Percentiles rank a stretch among this genome's conserved stretches.
phyloP scores from a whole-genome alignment of 1,284 basidiomycete genomes.

The Leccinum pachyderme region DNA sequence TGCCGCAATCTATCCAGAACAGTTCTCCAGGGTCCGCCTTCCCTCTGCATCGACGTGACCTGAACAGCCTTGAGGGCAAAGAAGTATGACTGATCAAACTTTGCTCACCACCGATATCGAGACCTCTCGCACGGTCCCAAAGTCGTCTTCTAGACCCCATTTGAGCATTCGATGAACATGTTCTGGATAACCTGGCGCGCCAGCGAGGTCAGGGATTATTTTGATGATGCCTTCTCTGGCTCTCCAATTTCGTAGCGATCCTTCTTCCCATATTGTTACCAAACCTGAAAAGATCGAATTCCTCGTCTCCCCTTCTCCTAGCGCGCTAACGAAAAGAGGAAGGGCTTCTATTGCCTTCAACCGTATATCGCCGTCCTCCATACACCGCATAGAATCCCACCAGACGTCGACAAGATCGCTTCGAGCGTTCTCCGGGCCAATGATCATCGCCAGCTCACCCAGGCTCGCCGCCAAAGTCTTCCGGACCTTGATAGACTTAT shows the following conservation, averaged over 20 bases:
- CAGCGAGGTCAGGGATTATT: conserved; percentile 45
- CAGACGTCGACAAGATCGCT: conserved; percentile 77
- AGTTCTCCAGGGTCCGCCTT: conserved; percentile 21
- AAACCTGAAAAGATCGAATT: conserved; percentile 53
- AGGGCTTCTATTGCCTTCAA: conserved; percentile 67
- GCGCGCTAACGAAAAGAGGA: conserved; percentile 54
- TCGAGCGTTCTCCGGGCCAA: conserved; percentile 69
- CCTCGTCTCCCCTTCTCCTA: conserved; percentile 51
- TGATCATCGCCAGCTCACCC: conserved; percentile 86
- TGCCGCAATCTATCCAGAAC: conserved; percentile 43
- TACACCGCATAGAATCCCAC: conserved; percentile 54
- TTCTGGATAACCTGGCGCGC: conserved; percentile 33
- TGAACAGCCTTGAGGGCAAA: conserved; percentile 11
- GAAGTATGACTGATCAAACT: conserved; percentile 1
- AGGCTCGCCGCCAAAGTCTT: conserved; percentile 83
- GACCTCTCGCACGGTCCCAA: conserved; percentile 82
- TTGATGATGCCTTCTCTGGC: conserved; percentile 73
- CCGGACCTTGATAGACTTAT: conserved; percentile 62
- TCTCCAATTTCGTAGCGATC: conserved; percentile 74
- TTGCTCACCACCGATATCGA: conserved; percentile 49
- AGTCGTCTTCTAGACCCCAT: conserved; percentile 72
- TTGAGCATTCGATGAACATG: conserved; percentile 49
- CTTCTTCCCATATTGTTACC: conserved; percentile 61
- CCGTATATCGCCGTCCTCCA: conserved; percentile 69
- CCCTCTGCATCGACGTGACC: conserved; percentile 25